Base-by-base conservation (phyloP, 2,329 filamentous ascomycete species). In the Colletotrichum kahawae region DNA sequence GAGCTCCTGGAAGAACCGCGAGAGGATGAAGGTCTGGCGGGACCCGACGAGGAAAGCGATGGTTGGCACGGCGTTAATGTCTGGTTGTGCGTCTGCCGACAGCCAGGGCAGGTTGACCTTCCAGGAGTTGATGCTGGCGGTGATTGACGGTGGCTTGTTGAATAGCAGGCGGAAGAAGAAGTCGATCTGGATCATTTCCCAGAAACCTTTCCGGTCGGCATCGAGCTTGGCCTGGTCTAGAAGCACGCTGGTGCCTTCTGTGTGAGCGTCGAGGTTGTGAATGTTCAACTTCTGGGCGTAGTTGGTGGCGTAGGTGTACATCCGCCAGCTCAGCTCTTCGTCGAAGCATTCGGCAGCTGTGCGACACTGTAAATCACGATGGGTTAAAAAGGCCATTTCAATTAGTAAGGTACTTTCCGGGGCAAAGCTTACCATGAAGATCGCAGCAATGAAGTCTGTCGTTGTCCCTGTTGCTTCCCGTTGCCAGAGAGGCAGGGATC, bases 81-180 rank as follows among this genome's bases (percentile, higher is more conserved):
- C 71, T 1, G 36, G 33, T 9, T 24, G 34, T 0, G 80, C 80
- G 33, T 77, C 71, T 5, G 74, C 69, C 13, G 82, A 78, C 1
- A 83, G 70, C 82, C 81, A 83, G 1, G 82, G 82, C 7, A 83
- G 48, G 43, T 83, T 83, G 63, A 83, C 81, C 33, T 79, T 79
- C 82, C 82, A 83, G 0, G 77, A 72, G 21, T 64, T 66, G 16
- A 70, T 34, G 34, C 80, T 79, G 51, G 78, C 77, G 0, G 80
- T 79, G 5, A 83, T 78, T 2, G 75, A 76, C 0, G 81, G 80
- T 10, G 82, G 81, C 4, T 79, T 82, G 31, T 83, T 80, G 65
- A 81, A 77, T 1, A 83, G 68, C 1, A 83, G 79, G 1, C 82
- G 78, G 69, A 80, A 82, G 66, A 81, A 83, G 16, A 82, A 77